Conservation (phyloP, 257 asterid species). For the Solanum acaule region DNA sequence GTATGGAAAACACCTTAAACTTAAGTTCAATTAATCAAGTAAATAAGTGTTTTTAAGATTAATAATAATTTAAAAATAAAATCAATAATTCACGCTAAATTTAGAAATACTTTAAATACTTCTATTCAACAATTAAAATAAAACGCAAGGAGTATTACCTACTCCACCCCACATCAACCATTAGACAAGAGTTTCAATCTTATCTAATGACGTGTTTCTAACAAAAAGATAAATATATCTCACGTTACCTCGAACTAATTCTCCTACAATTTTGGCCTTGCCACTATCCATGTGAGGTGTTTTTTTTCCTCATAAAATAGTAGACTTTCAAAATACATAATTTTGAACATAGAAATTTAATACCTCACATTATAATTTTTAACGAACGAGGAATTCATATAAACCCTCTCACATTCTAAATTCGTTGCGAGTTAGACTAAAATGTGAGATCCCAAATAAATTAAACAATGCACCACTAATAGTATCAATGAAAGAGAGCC, state of each 20-base stretch:
- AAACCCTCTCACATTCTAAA: background rate
- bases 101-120: too few relatives aligned
- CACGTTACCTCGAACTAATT: background rate
- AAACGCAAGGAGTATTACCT: background rate
- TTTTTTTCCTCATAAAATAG: background rate
- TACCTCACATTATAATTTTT: background rate
- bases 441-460: background rate
- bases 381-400: background rate
- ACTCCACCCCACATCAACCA: background rate
- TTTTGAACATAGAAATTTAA: too few relatives aligned
- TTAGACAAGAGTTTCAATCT: background rate
- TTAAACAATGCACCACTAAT: background rate
- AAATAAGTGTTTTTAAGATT: too few relatives aligned
- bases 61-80: too few relatives aligned
- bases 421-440: background rate
- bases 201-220: constrained; percentile 7
- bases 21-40: too few relatives aligned
- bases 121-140: too few relatives aligned
- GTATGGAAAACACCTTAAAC: background rate
- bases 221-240: background rate
- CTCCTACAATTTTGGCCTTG: background rate
- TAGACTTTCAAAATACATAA: too few relatives aligned
- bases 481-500: background rate
- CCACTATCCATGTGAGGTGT: background rate
- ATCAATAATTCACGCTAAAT: background rate